Conservation (phyloP, 2,329 filamentous ascomycete species). For the Nothomitra cinnamomea region DNA sequence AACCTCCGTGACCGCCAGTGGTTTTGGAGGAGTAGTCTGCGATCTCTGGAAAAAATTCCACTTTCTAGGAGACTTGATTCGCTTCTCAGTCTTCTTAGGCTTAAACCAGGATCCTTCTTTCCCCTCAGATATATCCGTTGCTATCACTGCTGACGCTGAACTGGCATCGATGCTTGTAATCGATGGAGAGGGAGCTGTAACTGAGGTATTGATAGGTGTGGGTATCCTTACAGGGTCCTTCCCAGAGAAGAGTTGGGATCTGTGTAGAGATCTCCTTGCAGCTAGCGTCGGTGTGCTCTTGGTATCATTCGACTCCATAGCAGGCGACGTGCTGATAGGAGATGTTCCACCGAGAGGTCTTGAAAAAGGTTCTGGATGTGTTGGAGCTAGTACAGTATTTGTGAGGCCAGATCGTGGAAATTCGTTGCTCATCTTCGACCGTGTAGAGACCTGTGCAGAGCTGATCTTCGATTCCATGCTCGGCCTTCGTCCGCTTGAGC, state of each 20-base stretch:
- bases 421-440: not conserved
- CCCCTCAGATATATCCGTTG: slow-evolving; percentile 7
- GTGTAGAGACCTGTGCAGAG: not conserved
- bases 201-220: slow-evolving; percentile 10
- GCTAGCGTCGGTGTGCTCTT: slow-evolving; percentile 9
- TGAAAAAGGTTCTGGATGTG: not conserved
- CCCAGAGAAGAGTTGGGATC: slow-evolving; percentile 14
- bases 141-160: slow-evolving; percentile 3
- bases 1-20: slow-evolving; percentile 16
- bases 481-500: not conserved
- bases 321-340: not conserved
- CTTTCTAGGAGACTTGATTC: slow-evolving; percentile 24
- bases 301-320: slow-evolving; percentile 10
- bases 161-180: slow-evolving; percentile 6
- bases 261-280: slow-evolving; percentile 14
- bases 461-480: slow-evolving; percentile 3
- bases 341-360: not conserved
- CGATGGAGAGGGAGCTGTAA: slow-evolving; percentile 13
- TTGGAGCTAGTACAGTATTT: not conserved
- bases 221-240: slow-evolving; percentile 10
- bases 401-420: not conserved
- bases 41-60: slow-evolving; percentile 44
- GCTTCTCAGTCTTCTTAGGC: slow-evolving; percentile 15
- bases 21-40: slow-evolving; percentile 14
- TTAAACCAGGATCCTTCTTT: slow-evolving; percentile 13